Evolutionary conservation across 176 grass and related monocot species (phyloP), one percentile per base, ranked within the genome.

Genomic region (Bolboschoenus planiculmis): DNA sequence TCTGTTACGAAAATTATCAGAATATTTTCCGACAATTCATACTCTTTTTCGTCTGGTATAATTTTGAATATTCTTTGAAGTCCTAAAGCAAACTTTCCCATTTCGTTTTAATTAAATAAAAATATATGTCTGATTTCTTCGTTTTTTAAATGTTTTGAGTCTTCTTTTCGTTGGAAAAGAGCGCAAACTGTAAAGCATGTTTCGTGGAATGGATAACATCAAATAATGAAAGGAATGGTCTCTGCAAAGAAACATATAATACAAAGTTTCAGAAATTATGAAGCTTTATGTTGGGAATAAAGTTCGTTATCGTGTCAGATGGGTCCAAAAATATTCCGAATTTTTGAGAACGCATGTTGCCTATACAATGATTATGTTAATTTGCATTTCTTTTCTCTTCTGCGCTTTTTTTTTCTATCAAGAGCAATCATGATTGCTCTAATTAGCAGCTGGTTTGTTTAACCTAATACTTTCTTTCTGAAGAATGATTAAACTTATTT

Each of bases 321-420:
- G n/a, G 16, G 29, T 79, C 27, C 77, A 79, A 79, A 37, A 57
- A 79, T 81, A 61, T 81, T 81, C 79, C 56, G 30, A 63, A 56
- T 81, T 44, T 81, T 44, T 63, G 56, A 64, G 16, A 62, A 81
- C 56, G 79, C 79, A 61, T 81, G 79, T 43, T 63, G 55, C 46
- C 7, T 81, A 2, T 27, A 63, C 14, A 64, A 81, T 81, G 56
- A 81, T 81, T 81, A 20, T 64, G 35, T 62, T 62, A 81, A 43
- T 64, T 81, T 81, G 37, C 55, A 64, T 29, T 75, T 48, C 57
- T 16, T 81, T 79, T 81, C 36, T 63, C 55, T 29, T 11, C 53
- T 62, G 34, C 34, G 35, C 39, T 81, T 62, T 81, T 26, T 24
- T 26, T n/a, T n/a, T n/a, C n/a, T n/a, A n/a, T 47, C 24, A 26